Base-by-base conservation (phyloP, 139 green algal genomes). In the Haematococcus sp. region DNA sequence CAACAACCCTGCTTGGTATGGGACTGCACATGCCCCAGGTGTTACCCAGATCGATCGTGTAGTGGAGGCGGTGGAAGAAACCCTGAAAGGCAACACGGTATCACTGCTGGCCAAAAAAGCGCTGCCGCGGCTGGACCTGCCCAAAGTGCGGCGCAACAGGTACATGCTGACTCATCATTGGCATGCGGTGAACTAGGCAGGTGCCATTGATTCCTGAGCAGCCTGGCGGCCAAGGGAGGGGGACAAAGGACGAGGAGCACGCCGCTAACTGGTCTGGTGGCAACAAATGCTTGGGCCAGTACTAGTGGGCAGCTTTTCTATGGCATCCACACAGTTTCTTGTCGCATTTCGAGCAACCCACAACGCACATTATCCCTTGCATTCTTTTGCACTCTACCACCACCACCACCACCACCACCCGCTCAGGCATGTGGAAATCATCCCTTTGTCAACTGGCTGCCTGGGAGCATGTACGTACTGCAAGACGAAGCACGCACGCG, bases 381-480 rank as follows among this genome's bases (percentile, higher is more conserved):
- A n/a, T n/a, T n/a, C n/a, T n/a, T n/a, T n/a, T n/a, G n/a, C n/a
- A 28, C 25, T 11, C 11, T 31, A 64, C 23, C 22, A 64, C 23
- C 25, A 23, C 17, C 56, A 16, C 44, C 19, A 44, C 27, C 35
- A 1, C 25, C 5, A 19, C 23, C 46, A 20, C 31, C 27, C 35
- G 20, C 46, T 96, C 84, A 69, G 73, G 31, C 88, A 90, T 71
- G 83, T 98, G 2, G 94, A 98, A 81, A 97, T 98, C 68, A 44
- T 98, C 32, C 94, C 94, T 9, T 86, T 98, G 34, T 96, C 87
- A 58, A 95, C 90, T 46, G 91, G 89, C 51, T 95, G 91, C 77
- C 87, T 98, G 40, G 94, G 94, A 25, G 76, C 82, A 7, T 98
- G 94, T 84, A 98, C 94, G 32, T 98, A 98, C 84, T 98, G 94